Base-by-base conservation (phyloP, 2,329 filamentous ascomycete genomes). In the Aspergillus pseudoterreus region DNA sequence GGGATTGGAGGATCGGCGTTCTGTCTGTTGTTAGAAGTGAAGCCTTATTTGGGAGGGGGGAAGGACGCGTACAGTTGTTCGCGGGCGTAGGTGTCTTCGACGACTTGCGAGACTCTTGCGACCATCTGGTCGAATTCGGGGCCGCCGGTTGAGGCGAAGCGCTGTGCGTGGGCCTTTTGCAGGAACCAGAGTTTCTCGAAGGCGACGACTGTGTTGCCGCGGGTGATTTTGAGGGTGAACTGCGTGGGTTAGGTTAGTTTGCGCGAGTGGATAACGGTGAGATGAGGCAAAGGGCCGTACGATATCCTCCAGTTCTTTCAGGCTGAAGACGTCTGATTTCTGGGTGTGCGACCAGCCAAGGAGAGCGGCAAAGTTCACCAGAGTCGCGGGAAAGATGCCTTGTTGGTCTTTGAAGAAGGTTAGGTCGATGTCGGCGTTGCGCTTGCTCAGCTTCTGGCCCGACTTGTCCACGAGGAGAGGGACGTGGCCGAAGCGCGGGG, bases 191-290 rank as follows among this genome's bases (percentile, higher is more conserved):
- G 79, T 66, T 97, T 99, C 45, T 85, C 83, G 46, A 86, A 81
- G 17, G 87, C 84, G 15, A 96, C 89, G 12, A 87, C 86, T 6
- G 92, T 90, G 67, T 96, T 92, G 9, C 92, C 92, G 61, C 87
- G 89, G 3, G 91, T 97, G 72, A 96, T 95, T 64, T 90, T 91
- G 58, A 95, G 79, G 43, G 85, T 84, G 66, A 96, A 92, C 82
- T 90, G 53, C 14, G 41, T 17, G 47, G 17, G 45, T 36, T 30
- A 9, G 17, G 41, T 21, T 49, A 50, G 48, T 9, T 6, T 47
- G 6, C 24, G 27, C 17, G 21, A 11, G 12, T 6, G 21, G 15
- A 17, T 33, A 6, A 9, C 19, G 2, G 19, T 19, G 19, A 19
- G 19, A 32, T 27, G 2, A 17, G 43, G n/a, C 0, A n/a, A 19